phyloP scores from a whole-genome alignment of 1,284 basidiomycete genomes.

The Schizophyllum commune region DNA sequence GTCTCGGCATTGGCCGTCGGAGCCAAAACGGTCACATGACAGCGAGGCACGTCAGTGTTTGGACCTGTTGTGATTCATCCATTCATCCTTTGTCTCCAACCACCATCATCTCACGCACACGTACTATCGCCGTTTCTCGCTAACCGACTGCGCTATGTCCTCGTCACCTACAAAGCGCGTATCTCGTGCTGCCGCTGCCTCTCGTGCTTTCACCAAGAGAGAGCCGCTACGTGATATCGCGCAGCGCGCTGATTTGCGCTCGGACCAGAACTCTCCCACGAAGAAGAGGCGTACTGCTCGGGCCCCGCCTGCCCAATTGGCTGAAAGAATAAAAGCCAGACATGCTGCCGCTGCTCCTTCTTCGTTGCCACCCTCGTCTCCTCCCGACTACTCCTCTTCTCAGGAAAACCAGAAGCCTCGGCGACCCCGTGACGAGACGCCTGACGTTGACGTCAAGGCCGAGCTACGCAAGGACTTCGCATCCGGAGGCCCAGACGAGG shows the following conservation, averaged over 20 bases:
- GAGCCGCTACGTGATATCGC: neutral
- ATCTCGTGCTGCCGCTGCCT: neutral
- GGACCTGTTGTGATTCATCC: neutral
- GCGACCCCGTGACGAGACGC: neutral
- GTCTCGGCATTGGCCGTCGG: no score
- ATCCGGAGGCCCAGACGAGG: neutral
- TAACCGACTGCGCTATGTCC: neutral
- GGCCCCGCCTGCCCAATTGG: neutral
- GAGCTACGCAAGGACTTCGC: neutral
- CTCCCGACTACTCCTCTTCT: neutral
- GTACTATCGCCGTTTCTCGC: no score
- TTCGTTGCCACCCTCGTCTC: neutral
- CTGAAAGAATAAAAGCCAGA: neutral
- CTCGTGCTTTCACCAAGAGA: neutral
- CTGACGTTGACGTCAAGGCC: neutral
- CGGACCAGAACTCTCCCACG: neutral
- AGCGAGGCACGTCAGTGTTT: neutral
- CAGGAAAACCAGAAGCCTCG: neutral
- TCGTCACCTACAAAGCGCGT: neutral
- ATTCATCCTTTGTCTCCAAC: neutral
- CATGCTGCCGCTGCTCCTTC: neutral
- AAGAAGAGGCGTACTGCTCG: neutral
- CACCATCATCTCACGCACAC: neutral
- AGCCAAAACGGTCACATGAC: neutral
- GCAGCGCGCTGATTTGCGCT: neutral